These are phyloP conservation scores for Tetrapisispora arboricola DNA, from an alignment of 805 yeast genomes.

Conservation along the genomic window DNA sequence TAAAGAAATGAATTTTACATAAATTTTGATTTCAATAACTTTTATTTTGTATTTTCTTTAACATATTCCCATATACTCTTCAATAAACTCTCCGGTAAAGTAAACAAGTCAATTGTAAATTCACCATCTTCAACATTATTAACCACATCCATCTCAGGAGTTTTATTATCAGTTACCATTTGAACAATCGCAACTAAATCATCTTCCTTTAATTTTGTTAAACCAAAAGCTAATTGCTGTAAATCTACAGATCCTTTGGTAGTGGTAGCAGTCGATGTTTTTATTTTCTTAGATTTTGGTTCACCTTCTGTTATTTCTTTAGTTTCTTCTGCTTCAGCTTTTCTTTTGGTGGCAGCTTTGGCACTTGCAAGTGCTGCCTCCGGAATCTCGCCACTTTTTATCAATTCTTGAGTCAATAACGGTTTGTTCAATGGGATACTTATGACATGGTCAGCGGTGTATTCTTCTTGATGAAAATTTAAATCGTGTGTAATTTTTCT, in stretches of 20 bases:
- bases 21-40: too few species aligned
- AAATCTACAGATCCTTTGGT: slow-evolving; percentile 72
- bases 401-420: slow-evolving; percentile 55
- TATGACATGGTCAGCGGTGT: slow-evolving; percentile 68
- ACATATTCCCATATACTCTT: slow-evolving; percentile 94
- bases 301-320: slow-evolving; percentile 5
- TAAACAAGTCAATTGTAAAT: slow-evolving; percentile 90
- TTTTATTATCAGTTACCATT: slow-evolving; percentile 94
- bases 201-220: slow-evolving; percentile 82
- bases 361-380: slow-evolving; percentile 26
- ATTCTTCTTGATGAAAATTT: slow-evolving; percentile 70
- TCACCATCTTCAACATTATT: slow-evolving; percentile 96
- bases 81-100: slow-evolving; percentile 83
- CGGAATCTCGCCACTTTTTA: slow-evolving; percentile 79
- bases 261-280: slow-evolving; percentile 29
- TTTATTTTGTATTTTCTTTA: slow-evolving; percentile 47
- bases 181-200: slow-evolving; percentile 91
- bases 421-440: slow-evolving; percentile 71
- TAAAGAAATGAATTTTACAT: background rate
- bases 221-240: slow-evolving; percentile 81
- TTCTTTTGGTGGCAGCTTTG: slow-evolving; percentile 19
- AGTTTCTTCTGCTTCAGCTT: slow-evolving; percentile 11
- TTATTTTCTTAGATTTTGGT: slow-evolving; percentile 41
- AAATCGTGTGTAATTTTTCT: slow-evolving; percentile 80
- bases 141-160: slow-evolving; percentile 91